A percentile compares a stretch with the other conserved stretches of the same genome.
phyloP scores from a whole-genome alignment of 2,329 filamentous ascomycete genomes.

The Colletotrichum euphorbiae region DNA sequence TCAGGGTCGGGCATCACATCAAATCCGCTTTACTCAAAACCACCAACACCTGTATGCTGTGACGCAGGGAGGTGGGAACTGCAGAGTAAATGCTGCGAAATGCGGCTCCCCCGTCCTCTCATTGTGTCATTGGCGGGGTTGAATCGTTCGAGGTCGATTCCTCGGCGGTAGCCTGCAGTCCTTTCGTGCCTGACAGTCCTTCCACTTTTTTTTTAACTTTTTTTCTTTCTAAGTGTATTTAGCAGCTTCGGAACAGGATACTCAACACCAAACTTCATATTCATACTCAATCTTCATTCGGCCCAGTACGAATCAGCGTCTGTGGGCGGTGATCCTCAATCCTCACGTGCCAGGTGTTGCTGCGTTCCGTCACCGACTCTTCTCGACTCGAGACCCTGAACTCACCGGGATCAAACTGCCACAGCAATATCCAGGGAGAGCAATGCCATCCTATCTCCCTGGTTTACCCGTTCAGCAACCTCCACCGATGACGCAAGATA shows the following conservation, averaged over 20 bases:
- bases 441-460: not conserved
- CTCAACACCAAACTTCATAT: slow-evolving; percentile 16
- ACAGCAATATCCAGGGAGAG: not conserved
- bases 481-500: slow-evolving; percentile 32
- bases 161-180: too few relatives aligned
- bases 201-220: too few relatives aligned
- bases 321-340: too few relatives aligned
- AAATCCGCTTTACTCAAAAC: slow-evolving; percentile 21
- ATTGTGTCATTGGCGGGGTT: too few relatives aligned
- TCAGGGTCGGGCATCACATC: slow-evolving; percentile 26
- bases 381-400: slow-evolving; percentile 3
- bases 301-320: too few relatives aligned
- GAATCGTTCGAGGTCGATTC: too few relatives aligned
- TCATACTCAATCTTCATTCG: not conserved
- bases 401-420: not conserved
- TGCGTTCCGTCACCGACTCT: slow-evolving; percentile 21
- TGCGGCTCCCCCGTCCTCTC: too few relatives aligned
- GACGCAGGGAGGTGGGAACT: not conserved
- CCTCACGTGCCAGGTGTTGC: not conserved
- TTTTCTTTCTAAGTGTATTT: not conserved
- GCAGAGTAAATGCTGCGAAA: too few relatives aligned
- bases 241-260: slow-evolving; percentile 28
- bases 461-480: not conserved
- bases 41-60: too few relatives aligned
- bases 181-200: too few relatives aligned